Evolutionary conservation across 2,329 filamentous ascomycete genomes (phyloP), one percentile per base, ranked within the genome.

Genomic region (Cryphonectria naterciae): DNA sequence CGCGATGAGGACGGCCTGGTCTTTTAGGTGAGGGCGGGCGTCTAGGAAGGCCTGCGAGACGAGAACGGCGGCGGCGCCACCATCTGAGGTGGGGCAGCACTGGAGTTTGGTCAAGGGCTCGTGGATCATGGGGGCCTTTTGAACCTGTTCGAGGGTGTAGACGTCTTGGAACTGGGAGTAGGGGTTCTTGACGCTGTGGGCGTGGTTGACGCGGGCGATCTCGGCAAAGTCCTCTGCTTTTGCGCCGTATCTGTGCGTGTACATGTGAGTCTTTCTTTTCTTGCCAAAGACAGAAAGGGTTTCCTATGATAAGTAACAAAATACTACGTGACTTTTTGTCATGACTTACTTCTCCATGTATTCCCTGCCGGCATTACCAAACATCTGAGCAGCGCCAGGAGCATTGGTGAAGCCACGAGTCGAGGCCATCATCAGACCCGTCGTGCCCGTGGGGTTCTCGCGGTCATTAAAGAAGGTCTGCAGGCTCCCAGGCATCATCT

Each of bases 131-230:
- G 93, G 85, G 0, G 93, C 84, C 52, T 91, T 85, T 78, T 93
- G 81, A 79, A 98, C 86, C 82, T 98, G 91, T 43, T 97, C 93
- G 56, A 91, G 89, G 0, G 92, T 93, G 85, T 98, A 98, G 79
- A 95, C 93, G 78, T 97, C 89, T 78, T 92, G 92, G 86, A 99
- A 98, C 82, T 98, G 95, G n/a, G 94, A 95, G 86, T 99, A 99
- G 13, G 95, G 95, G 85, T 98, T 98, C 75, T 92, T 89, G 80
- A 92, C 92, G 32, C 91, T 95, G 87, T 99, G 96, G 74, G 91
- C 91, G 82, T 98, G 95, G 85, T 97, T 98, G 79, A 98, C 83
- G 75, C 95, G 91, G 13, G 90, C 95, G 78, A 98, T 98, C 84
- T 98, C 95, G 46, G 93, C 95, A 81, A 98, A 98, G 85, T 98